Base-by-base conservation (phyloP, 306 rosid genomes). In the Alnus rubra region DNA sequence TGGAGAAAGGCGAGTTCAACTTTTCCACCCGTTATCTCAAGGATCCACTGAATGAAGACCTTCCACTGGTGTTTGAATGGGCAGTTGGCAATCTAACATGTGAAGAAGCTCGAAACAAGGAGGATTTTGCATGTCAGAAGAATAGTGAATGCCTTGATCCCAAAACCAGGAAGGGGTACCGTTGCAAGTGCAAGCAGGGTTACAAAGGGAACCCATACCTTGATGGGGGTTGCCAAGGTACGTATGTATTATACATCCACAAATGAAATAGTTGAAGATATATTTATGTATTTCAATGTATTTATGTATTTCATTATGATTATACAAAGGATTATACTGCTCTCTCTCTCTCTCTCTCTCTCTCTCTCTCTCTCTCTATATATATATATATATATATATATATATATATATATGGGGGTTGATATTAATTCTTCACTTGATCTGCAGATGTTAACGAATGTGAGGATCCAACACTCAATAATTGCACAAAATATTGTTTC, bases 171-270 rank as follows among this genome's bases (percentile, higher is more conserved):
- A 10, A 4, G 4, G 86, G 84, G 5, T 85, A 82, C 54, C 84
- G 30, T 1, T 88, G 87, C 79, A 16, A 37, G 28, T 88, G 89
- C 74, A 49, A 0, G 28, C 55, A 44, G 0, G 89, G 89, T 3
- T 88, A 23, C 47, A n/a, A 59, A 13, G 89, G 89, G 23, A 85
- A 74, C 67, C 86, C 86, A 0, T 88, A 83, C 73, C 81, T 47
- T 7, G 1, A 49, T 4, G 45, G 8, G 1, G 89, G 83, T 11
- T 87, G 90, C 74, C 9, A 49, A 1, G 52, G 52, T 49, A 49
- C 5, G 3, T 37, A 37, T 37, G 4, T 3, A 3, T 4, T 37
- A 35, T 35, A 35, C 37, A 1, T 35, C 37, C 37, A 2, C 3
- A 3, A 35, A 35, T 35, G 1, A 2, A 35, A 35, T 35, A 35